Conservation (phyloP, 176 grass and related monocot species). For the Echinochloa phyllopogon region DNA sequence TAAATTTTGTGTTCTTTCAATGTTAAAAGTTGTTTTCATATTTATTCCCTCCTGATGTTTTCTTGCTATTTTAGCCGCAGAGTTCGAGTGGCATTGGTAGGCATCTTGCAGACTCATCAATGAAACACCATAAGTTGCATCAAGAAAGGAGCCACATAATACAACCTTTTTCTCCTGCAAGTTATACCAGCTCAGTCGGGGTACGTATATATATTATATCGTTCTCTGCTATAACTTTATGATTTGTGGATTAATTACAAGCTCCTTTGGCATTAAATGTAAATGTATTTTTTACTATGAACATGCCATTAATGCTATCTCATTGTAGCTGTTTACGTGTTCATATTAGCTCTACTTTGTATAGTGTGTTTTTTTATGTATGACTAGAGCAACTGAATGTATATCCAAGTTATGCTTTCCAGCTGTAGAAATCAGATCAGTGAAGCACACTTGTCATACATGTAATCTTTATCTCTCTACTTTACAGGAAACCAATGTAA, state of each 20-base stretch:
- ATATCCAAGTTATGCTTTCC: conserved; percentile 10
- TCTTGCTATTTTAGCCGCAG: conserved; percentile 42
- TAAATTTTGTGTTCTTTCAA: conserved; percentile 24
- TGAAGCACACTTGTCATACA: background rate
- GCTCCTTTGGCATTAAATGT: background rate
- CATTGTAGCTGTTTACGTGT: background rate
- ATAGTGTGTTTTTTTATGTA: background rate
- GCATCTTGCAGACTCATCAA: conserved; percentile 46
- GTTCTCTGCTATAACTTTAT: background rate
- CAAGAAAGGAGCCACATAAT: conserved; percentile 48
- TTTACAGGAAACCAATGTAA: conserved; percentile 61
- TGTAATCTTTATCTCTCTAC: conserved; percentile 24
- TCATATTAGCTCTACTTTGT: conserved; percentile 24
- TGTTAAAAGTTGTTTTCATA: background rate
- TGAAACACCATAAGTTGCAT: conserved; percentile 48
- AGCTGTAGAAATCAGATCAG: conserved; percentile 7
- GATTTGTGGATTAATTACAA: background rate
- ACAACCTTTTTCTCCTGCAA: conserved; percentile 66
- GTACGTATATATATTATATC: conserved; percentile 44
- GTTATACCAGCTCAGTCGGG: conserved; percentile 72
- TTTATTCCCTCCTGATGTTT: conserved; percentile 40
- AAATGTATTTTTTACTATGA: conserved; percentile 30
- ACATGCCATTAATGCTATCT: background rate
- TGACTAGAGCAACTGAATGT: conserved; percentile 9
- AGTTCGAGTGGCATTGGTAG: conserved; percentile 58